Conservation (phyloP, 176 grass and related monocot species). For the Tillandsia leiboldiana region DNA sequence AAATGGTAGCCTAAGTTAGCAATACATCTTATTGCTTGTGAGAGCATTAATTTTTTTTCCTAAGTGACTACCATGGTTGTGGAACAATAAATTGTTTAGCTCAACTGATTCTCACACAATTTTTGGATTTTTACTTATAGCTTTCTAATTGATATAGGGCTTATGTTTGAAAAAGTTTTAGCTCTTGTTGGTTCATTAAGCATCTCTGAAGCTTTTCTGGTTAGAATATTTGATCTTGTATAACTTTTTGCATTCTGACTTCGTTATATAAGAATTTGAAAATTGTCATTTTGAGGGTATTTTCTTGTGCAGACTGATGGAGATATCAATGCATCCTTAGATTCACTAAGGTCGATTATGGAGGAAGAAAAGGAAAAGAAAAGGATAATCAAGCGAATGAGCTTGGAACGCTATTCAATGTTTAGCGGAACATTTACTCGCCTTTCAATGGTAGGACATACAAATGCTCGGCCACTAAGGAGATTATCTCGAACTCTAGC, state of each 20-base stretch:
- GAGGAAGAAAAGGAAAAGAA: slow-evolving; percentile 50
- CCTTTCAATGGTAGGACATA: slow-evolving; percentile 40
- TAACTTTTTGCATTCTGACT: neutral
- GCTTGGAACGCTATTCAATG: slow-evolving; percentile 36
- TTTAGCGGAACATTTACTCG: slow-evolving; percentile 55
- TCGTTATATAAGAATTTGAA: neutral
- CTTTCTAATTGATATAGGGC: neutral
- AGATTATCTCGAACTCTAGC: slow-evolving; percentile 16
- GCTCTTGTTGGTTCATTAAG: neutral
- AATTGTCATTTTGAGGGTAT: neutral
- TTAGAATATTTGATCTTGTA: neutral
- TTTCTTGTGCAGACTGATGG: slow-evolving; percentile 18
- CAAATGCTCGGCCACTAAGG: slow-evolving; percentile 5
- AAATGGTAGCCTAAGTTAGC: no score
- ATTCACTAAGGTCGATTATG: slow-evolving; percentile 61
- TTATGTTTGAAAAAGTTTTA: slow-evolving; percentile 1
- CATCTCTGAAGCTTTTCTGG: neutral
- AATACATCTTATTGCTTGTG: no score
- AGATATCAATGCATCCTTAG: slow-evolving; percentile 46
- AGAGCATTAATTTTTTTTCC: no score
- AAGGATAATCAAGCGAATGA: slow-evolving; percentile 32
- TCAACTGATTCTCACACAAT: no score
- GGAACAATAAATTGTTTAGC: no score
- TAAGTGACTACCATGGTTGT: no score
- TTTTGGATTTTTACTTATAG: no score